phyloP scores from a whole-genome alignment of 805 yeast species.

The Saturnispora diversa region DNA sequence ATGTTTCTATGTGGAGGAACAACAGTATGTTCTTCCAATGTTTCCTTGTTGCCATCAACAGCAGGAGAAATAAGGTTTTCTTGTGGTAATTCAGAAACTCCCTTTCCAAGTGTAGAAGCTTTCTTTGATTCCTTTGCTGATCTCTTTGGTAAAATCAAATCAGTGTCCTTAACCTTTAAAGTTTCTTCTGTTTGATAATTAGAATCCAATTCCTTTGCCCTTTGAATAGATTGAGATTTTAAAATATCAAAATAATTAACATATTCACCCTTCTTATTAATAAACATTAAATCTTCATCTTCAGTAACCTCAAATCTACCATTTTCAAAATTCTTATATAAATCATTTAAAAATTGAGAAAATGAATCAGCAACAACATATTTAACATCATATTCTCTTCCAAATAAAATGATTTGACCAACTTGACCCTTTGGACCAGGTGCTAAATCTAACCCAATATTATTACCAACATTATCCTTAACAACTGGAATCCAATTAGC shows the following conservation, averaged over 20 bases:
- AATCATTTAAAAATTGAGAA: constrained; percentile 76
- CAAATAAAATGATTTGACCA: constrained; percentile 91
- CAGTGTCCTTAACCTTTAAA: constrained; percentile 12
- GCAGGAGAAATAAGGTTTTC: constrained; percentile 30
- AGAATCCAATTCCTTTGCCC: constrained; percentile 11
- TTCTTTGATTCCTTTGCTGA: neutral
- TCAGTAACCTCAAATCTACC: constrained; percentile 72
- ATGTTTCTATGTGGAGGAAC: constrained; percentile 8
- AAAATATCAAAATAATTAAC: constrained; percentile 65
- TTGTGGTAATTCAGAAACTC: constrained; percentile 20
- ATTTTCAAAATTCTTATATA: constrained; percentile 80
- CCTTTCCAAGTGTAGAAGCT: neutral
- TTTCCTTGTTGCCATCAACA: constrained; percentile 5
- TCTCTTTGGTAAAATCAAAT: constrained; percentile 12
- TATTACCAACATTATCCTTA: constrained; percentile 85
- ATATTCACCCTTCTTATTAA: constrained; percentile 28
- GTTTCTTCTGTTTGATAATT: constrained; percentile 10
- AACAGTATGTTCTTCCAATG: constrained; percentile 1
- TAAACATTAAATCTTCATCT: constrained; percentile 45
- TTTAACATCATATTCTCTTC: constrained; percentile 89
- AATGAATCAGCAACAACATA: constrained; percentile 79
- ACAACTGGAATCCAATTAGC: constrained; percentile 87
- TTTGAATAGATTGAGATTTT: constrained; percentile 49
- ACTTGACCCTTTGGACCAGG: constrained; percentile 71
- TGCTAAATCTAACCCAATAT: constrained; percentile 81